Base-by-base conservation (phyloP, 2,329 filamentous ascomycete species). In the Trichophyton mentagrophytes region DNA sequence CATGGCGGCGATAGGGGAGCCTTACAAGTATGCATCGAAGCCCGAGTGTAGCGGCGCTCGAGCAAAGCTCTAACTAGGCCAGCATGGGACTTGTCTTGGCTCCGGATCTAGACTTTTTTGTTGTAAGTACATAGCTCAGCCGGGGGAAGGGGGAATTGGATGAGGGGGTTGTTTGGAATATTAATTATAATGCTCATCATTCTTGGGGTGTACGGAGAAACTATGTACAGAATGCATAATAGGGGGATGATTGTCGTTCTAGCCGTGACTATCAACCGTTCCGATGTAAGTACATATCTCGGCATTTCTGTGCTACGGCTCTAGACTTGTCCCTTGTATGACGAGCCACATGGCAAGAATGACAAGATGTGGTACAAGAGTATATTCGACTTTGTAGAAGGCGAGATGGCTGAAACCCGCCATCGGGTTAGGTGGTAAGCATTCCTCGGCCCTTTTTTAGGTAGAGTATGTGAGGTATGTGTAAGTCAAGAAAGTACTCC, bases 1-100 rank as follows among this genome's bases (percentile, higher is more conserved):
- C 7, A 44, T 67, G 44, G 62, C 57, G 0, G 68, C 42, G 69
- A 55, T 55, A 27, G 49, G 30, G 17, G 27, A 55, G 49, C 49
- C 49, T 7, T 44, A 44, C 40, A 44, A 44, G 40, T n/a, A 44
- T 55, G 27, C 25, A 20, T n/a, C 49, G 27, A 27, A 27, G 8
- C 25, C 27, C n/a, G 47, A 53, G 47, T 30, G 11, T 27, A 15
- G 13, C 13, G 47, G n/a, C n/a, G n/a, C 22, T 15, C 22, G 11
- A n/a, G 8, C 27, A 36, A 55, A 36, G n/a, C 49, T 55, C 13
- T n/a, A 44, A 8, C 27, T 20, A n/a, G 33, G 27, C 7, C 27
- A 6, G 27, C 25, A 25, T 30, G 8, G 11, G 3, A 2, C 8
- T 55, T 55, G 49, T 27, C 5, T 55, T 33, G n/a, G 20, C 20